Evolutionary conservation across 2,329 filamentous ascomycete genomes (phyloP).

Genomic region (Colletotrichum tropicicola): DNA sequence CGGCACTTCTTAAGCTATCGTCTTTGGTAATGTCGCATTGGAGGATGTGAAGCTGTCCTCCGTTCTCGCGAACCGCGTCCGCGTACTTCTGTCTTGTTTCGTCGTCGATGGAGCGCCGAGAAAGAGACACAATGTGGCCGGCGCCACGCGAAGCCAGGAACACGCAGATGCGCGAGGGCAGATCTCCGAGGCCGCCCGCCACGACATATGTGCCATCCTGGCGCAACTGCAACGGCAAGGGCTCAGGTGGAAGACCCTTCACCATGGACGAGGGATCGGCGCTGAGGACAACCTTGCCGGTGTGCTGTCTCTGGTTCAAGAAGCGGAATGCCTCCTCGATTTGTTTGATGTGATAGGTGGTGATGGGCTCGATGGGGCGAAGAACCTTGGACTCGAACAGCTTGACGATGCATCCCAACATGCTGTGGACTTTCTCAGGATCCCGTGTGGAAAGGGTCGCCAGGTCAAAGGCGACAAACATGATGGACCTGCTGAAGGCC

Average conservation of each 20-base stretch:
- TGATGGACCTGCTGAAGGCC: constrained; percentile 53
- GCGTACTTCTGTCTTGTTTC: constrained; percentile 1
- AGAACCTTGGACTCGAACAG: constrained; percentile 36
- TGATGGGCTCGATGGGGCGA: constrained; percentile 38
- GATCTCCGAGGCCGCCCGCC: constrained; percentile 43
- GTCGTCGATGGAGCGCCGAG: constrained; percentile 35
- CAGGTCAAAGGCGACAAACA: constrained; percentile 41
- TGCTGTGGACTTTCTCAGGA: constrained; percentile 36
- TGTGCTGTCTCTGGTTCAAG: constrained; percentile 39
- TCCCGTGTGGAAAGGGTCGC: constrained; percentile 19
- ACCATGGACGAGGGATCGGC: constrained; percentile 37
- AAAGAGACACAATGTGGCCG: constrained; percentile 39
- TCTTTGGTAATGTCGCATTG: constrained; percentile 44
- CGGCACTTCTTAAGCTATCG: constrained; percentile 18
- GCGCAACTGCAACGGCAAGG: constrained; percentile 18
- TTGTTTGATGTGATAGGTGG: constrained; percentile 43
- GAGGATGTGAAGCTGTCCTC: constrained; percentile 37
- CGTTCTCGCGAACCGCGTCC: constrained; percentile 17
- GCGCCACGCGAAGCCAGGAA: constrained; percentile 41
- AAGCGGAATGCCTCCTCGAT: constrained; percentile 39
- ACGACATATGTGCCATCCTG: constrained; percentile 40
- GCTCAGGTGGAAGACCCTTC: constrained; percentile 27
- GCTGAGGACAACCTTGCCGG: constrained; percentile 47
- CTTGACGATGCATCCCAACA: constrained; percentile 29
- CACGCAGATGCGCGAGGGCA: constrained; percentile 37